Evolutionary conservation across 108 stramenopile genomes (phyloP), one percentile per base, ranked within the genome.

Genomic region (Fistulifera pelliculosa): DNA sequence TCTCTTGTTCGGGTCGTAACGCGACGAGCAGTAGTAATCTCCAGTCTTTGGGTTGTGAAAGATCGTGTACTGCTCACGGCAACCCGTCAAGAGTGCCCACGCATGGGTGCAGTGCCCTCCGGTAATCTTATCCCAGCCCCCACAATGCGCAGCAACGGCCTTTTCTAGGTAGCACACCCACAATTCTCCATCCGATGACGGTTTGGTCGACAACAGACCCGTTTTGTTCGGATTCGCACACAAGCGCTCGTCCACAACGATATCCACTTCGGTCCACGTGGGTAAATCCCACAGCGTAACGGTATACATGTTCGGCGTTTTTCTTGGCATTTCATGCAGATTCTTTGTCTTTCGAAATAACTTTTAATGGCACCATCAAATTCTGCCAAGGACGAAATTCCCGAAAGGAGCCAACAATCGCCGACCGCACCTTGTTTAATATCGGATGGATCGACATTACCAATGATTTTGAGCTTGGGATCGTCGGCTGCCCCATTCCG

Each of bases 331-430:
- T 43, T 64, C 21, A 22, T 60, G 47, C 52, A 73, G 22, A 12
- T 63, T 44, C 38, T 50, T 57, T 4, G 72, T 73, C 47, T 73
- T 73, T n/a, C 66, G 56, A 49, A 66, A 73, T 15, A 65, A 24
- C 2, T 50, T 49, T 66, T 73, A 47, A 73, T 67, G 52, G 66
- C 72, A 35, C 72, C 72, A 55, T 73, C 72, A 22, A 73, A 73
- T 60, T 73, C 72, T 15, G 72, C 72, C 62, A 73, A 31, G 27
- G 52, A 44, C 19, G 48, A 52, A 52, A 73, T 73, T 3, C 60
- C 72, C 11, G 65, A 66, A 16, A 73, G 35, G 24, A 73, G 42
- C 72, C 72, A 73, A 51, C 72, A 73, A 58, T 73, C 66, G 8
- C 65, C 72, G 15, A 73, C 66, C 6, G 35, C 39, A 27, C 72